Evolutionary conservation across 2,329 filamentous ascomycete species (phyloP), one percentile per base, ranked within the genome.

Genomic region (Talaromyces sp.): DNA sequence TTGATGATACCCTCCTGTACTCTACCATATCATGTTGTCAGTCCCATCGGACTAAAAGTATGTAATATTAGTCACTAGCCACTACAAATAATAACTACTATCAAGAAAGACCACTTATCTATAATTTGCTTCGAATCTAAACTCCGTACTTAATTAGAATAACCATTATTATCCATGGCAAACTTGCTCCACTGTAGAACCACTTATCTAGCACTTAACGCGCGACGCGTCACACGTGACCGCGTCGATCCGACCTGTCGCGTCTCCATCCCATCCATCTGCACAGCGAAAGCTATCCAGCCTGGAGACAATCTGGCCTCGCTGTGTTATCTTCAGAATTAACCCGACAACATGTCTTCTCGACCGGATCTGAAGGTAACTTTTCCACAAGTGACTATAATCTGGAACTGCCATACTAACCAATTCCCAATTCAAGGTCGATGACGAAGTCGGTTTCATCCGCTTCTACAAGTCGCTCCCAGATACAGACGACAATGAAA

Each of bases 371-470:
- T 90, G 46, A 89, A 88, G 82, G 87, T 87, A 71, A 36, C 52
- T 43, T 14, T 22, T 14, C 6, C 8, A n/a, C 4, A 16, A n/a
- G 27, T 17, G 7, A 2, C 16, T 5, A 32, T 22, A 14, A 2
- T 13, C 27, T 7, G 6, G 19, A 30, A 24, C 19, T 24, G 41
- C 3, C n/a, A 10, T 29, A 37, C 36, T 47, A 55, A 56, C 60
- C 37, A 55, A 27, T 27, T 9, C 16, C 17, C 16, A 39, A 13
- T 27, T 40, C 42, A 32, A 92, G 89, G 90, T 97, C 70, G 95
- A 99, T 68, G 94, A 99, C 70, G 94, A 99, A 79, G 86, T 88
- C 68, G 91, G 93, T 62, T 99, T 99, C 80, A 97, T 97, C 77
- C 90, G 88, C 64, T 96, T 91, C 77, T 99, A 95, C 80, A 93